These are phyloP conservation scores for Mortierella sp. DNA, from an alignment of 371 early-diverging fungal genomes.

Conservation along the genomic window DNA sequence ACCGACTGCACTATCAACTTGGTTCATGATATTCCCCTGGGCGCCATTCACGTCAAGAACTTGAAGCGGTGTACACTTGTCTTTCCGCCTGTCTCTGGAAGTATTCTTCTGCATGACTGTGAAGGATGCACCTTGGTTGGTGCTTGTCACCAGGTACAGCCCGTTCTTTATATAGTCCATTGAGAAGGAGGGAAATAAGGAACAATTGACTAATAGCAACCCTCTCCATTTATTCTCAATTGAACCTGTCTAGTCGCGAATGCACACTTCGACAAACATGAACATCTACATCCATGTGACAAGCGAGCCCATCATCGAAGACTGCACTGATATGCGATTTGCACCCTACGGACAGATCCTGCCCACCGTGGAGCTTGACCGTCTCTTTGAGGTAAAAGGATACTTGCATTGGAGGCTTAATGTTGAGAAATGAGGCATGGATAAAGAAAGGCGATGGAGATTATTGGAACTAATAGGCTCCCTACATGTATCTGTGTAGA, in stretches of 20 bases:
- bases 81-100: constrained; percentile 75
- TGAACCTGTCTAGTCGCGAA: constrained; percentile 68
- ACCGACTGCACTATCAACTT: constrained; percentile 67
- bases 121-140: constrained; percentile 68
- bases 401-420: background rate
- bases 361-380: constrained; percentile 34
- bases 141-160: constrained; percentile 82
- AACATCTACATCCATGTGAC: constrained; percentile 75
- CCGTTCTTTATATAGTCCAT: background rate
- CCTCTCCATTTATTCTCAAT: background rate
- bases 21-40: constrained; percentile 48
- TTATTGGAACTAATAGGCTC: background rate
- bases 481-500: constrained; percentile 21
- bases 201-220: background rate
- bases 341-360: constrained; percentile 56
- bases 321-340: constrained; percentile 71
- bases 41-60: constrained; percentile 80
- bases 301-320: constrained; percentile 89
- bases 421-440: background rate
- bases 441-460: background rate
- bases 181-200: background rate
- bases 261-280: constrained; percentile 79
- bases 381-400: constrained; percentile 44
- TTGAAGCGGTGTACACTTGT: constrained; percentile 72
- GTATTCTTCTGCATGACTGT: constrained; percentile 76